phyloP scores from a whole-genome alignment of 768 basidiomycete species.

The Artomyces pyxidatus region DNA sequence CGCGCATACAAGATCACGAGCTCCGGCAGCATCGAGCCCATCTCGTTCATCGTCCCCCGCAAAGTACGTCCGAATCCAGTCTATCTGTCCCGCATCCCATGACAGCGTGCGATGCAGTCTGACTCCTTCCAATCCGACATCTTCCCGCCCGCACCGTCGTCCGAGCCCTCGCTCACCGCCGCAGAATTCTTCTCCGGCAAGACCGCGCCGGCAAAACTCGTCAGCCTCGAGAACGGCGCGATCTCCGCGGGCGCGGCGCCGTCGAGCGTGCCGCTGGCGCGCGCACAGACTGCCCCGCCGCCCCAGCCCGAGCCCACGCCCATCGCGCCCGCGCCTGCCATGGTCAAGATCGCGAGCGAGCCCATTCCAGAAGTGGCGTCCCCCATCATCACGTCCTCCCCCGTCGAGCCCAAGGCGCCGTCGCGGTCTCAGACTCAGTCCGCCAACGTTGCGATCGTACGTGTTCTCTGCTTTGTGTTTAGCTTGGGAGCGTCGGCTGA shows the following conservation, averaged over 20 bases:
- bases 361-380: slow-evolving; percentile 3
- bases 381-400: slow-evolving; percentile 9
- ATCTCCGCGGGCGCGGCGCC: slow-evolving; percentile 26
- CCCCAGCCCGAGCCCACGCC: slow-evolving; percentile 28
- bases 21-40: slow-evolving; percentile 68
- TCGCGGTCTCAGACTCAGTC: slow-evolving; percentile 15
- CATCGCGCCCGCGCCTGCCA: slow-evolving; percentile 15
- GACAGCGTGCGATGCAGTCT: slow-evolving; percentile 39
- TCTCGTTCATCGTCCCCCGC: slow-evolving; percentile 92
- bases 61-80: slow-evolving; percentile 43
- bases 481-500: background rate
- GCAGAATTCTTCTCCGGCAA: slow-evolving; percentile 88
- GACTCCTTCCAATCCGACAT: slow-evolving; percentile 98
- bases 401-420: slow-evolving; percentile 18
- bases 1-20: slow-evolving; percentile 84
- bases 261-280: slow-evolving; percentile 26
- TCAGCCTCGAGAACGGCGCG: slow-evolving; percentile 68
- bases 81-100: background rate
- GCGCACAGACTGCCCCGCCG: slow-evolving; percentile 21
- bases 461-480: slow-evolving; percentile 3
- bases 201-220: slow-evolving; percentile 63
- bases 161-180: slow-evolving; percentile 72
- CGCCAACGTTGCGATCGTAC: slow-evolving; percentile 25
- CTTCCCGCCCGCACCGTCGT: slow-evolving; percentile 84
- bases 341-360: slow-evolving; percentile 7